These are phyloP conservation scores for Aspergillus sclerotioniger DNA, from an alignment of 495 filamentous ascomycete genomes.

Conservation along the genomic window DNA sequence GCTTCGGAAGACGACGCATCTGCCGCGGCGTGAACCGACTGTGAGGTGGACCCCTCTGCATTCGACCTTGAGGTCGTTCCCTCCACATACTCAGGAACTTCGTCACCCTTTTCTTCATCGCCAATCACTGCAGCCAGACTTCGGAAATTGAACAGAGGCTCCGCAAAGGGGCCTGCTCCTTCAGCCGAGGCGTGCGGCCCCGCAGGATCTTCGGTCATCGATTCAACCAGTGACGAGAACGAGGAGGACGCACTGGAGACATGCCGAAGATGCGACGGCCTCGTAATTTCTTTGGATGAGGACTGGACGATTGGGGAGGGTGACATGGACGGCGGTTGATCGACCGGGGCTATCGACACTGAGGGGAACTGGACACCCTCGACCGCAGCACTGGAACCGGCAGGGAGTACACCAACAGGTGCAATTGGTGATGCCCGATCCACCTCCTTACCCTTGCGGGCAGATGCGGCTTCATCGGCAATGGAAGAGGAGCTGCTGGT, in stretches of 20 bases:
- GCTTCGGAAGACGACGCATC: constrained; percentile 16
- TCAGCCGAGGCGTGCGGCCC: constrained; percentile 25
- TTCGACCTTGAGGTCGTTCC: constrained; percentile 19
- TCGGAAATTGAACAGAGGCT: constrained; percentile 89
- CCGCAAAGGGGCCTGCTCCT: constrained; percentile 55
- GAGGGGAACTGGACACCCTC: constrained; percentile 3
- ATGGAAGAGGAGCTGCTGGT: constrained; percentile 42
- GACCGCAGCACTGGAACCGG: constrained; percentile 1
- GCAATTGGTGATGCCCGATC: constrained; percentile 50
- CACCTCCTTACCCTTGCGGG: constrained; percentile 78
- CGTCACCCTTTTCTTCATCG: constrained; percentile 54
- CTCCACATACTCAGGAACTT: constrained; percentile 47
- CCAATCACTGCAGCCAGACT: constrained; percentile 85
- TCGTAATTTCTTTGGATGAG: constrained; percentile 35
- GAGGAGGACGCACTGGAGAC: constrained; percentile 82
- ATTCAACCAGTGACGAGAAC: constrained; percentile 70
- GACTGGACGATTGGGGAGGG: constrained; percentile 19
- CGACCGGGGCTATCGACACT: constrained; percentile 7
- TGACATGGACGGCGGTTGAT: constrained; percentile 8
- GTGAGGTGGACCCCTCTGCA: constrained; percentile 28
- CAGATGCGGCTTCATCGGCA: constrained; percentile 28
- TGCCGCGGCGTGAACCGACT: constrained; percentile 19
- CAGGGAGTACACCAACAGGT: background rate
- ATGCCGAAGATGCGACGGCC: constrained; percentile 69
- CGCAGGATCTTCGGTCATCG: constrained; percentile 48